Evolutionary conservation across 1,284 basidiomycete species (phyloP).

Genomic region (Puccinia novopanici): DNA sequence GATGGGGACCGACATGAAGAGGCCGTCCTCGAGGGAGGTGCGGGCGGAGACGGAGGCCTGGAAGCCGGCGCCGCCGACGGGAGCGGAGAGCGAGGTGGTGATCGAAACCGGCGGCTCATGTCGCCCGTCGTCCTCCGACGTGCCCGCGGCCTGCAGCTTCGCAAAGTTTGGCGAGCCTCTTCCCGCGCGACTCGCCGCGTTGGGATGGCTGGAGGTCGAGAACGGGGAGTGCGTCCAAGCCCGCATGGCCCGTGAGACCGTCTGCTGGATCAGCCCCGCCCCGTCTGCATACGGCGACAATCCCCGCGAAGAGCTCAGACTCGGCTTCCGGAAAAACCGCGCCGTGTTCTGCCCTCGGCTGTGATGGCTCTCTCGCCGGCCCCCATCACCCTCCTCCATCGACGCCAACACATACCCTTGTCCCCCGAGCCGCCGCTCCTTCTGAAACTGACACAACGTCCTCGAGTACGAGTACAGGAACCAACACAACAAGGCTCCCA

Average conservation of each 20-base stretch:
- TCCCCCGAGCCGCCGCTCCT: neutral
- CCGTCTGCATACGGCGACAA: neutral
- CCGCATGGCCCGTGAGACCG: neutral
- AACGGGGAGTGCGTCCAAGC: neutral
- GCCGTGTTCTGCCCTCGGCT: conserved; percentile 1
- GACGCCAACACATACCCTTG: conserved; percentile 39
- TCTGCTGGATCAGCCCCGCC: conserved; percentile 24
- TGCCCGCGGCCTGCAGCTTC: neutral
- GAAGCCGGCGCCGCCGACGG: conserved; percentile 18
- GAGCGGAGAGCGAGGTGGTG: conserved; percentile 35
- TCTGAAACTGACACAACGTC: conserved; percentile 5
- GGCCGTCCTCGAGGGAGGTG: conserved; percentile 29
- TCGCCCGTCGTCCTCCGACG: neutral
- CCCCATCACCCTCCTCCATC: conserved; percentile 39
- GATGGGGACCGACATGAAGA: conserved; percentile 7
- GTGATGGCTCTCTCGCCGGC: neutral
- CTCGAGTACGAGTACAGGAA: conserved; percentile 32
- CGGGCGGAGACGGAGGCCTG: conserved; percentile 1
- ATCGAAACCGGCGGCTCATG: conserved; percentile 37
- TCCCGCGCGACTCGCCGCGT: neutral
- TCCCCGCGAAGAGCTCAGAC: conserved; percentile 16
- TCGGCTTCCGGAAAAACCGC: conserved; percentile 7
- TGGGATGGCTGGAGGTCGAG: neutral
- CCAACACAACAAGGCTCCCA: conserved; percentile 24
- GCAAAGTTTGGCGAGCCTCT: conserved; percentile 3